These are phyloP conservation scores for Ceratobasidium sp. DNA, from an alignment of 1,284 basidiomycete species.

Conservation along the genomic window DNA sequence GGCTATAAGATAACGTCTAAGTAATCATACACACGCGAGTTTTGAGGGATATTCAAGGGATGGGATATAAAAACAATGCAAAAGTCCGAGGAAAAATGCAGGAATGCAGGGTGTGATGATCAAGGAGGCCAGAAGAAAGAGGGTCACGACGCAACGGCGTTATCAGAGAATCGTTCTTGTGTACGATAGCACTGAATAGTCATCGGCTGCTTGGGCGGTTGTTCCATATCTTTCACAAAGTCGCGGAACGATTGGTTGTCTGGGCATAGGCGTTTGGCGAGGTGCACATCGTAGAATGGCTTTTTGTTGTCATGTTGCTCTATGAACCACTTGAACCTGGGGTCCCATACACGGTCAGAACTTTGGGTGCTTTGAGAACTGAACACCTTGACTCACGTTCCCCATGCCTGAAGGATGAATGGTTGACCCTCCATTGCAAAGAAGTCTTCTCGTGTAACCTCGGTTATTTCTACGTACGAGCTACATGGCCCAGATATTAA, in stretches of 20 bases:
- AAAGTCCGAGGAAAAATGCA: not conserved
- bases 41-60: conserved; percentile 2
- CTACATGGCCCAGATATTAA: not conserved
- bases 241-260: conserved; percentile 26
- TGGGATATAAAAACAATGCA: not conserved
- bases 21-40: conserved; percentile 33
- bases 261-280: conserved; percentile 18
- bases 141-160: not conserved
- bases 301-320: conserved; percentile 4
- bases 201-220: conserved; percentile 13
- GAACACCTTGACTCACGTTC: not conserved
- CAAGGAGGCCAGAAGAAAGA: not conserved
- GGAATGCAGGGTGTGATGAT: not conserved
- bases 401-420: conserved; percentile 12
- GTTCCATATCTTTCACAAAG: conserved; percentile 1
- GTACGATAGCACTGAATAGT: conserved; percentile 13
- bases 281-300: not conserved
- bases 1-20: conserved; percentile 1
- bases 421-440: not conserved
- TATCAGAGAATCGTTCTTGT: not conserved
- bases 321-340: conserved; percentile 31
- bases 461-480: conserved; percentile 6
- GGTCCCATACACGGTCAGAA: too few relatives aligned
- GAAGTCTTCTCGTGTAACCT: conserved; percentile 19
- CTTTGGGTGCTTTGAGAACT: not conserved